Percentiles rank a stretch among this genome's conserved stretches.
These are phyloP conservation scores for Teunomyces lycoperdinae DNA, from an alignment of 805 yeast genomes.

Conservation along the genomic window DNA sequence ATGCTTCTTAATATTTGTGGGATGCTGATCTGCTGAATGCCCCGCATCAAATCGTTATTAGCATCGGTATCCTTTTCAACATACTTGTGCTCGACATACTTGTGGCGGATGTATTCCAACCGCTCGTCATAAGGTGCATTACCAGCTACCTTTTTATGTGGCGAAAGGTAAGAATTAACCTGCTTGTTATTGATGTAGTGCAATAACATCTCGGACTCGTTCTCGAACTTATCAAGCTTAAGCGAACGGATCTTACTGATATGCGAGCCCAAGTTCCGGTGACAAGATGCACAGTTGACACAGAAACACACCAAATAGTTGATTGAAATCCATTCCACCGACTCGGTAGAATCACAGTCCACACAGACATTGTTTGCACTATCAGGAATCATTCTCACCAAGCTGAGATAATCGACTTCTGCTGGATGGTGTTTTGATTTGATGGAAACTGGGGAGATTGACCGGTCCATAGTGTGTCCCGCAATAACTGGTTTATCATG, in stretches of 20 bases:
- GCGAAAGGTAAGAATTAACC: constrained; percentile 53
- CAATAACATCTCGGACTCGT: constrained; percentile 58
- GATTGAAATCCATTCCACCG: constrained; percentile 86
- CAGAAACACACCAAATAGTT: constrained; percentile 72
- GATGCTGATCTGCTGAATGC: constrained; percentile 51
- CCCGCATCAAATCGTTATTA: constrained; percentile 45
- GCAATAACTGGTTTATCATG: constrained; percentile 15
- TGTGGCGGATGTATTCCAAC: constrained; percentile 56
- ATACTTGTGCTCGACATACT: constrained; percentile 58
- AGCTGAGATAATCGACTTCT: constrained; percentile 25
- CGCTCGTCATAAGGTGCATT: constrained; percentile 46
- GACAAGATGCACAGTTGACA: constrained; percentile 85
- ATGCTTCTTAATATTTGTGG: constrained; percentile 41
- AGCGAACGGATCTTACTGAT: constrained; percentile 76
- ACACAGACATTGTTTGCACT: constrained; percentile 67
- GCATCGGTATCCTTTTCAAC: constrained; percentile 19
- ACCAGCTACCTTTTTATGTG: constrained; percentile 24
- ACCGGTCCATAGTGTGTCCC: constrained; percentile 3
- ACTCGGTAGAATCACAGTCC: constrained; percentile 66
- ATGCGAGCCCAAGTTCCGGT: constrained; percentile 80
- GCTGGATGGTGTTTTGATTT: constrained; percentile 13
- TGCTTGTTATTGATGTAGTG: constrained; percentile 48
- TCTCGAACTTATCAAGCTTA: constrained; percentile 65
- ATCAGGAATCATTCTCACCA: constrained; percentile 40
- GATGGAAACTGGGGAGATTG: constrained; percentile 32